A percentile compares a stretch with the other conserved stretches of the same genome.
Conservation (phyloP, 164 flowering plant species). For the Liquidambar formosana region DNA sequence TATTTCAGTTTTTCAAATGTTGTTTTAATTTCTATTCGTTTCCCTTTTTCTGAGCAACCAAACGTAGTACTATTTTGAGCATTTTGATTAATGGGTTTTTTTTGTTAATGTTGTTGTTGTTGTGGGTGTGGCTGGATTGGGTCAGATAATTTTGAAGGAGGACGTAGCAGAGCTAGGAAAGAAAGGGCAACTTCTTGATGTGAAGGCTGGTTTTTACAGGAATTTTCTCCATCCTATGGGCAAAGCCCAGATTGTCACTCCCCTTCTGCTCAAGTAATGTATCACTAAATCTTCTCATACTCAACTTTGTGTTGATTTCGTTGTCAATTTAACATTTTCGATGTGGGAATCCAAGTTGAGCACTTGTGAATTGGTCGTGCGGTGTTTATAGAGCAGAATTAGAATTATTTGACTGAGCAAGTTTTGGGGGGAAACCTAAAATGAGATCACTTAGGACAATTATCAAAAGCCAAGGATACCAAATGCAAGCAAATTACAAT, state of each 20-base stretch:
- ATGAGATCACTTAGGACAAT: background rate
- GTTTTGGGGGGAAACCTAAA: too few species aligned
- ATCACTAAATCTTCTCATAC: background rate
- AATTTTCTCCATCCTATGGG: conserved; percentile 76
- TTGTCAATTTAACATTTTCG: background rate
- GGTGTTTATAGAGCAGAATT: background rate
- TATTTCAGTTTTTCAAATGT: too few species aligned
- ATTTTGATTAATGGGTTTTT: background rate
- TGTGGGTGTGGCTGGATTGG: background rate
- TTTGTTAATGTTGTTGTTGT: conserved; percentile 3
- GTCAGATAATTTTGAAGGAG: conserved; percentile 79
- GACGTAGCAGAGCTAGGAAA: conserved; percentile 70
- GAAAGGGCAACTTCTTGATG: conserved; percentile 73
- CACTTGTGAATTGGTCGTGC: too few species aligned
- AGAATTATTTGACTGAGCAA: background rate
- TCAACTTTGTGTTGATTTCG: background rate
- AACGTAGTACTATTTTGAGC: background rate
- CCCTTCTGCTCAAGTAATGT: conserved; percentile 65
- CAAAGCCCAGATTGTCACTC: conserved; percentile 78
- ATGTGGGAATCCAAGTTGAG: too few species aligned
- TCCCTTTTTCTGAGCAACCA: conserved; percentile 4
- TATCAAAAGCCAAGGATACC: background rate
- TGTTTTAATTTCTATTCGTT: background rate
- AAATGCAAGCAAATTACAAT: background rate
- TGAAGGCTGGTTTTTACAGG: conserved; percentile 81